Evolutionary conservation across 306 rosid genomes (phyloP).

Genomic region (Dalbergia cultrata): DNA sequence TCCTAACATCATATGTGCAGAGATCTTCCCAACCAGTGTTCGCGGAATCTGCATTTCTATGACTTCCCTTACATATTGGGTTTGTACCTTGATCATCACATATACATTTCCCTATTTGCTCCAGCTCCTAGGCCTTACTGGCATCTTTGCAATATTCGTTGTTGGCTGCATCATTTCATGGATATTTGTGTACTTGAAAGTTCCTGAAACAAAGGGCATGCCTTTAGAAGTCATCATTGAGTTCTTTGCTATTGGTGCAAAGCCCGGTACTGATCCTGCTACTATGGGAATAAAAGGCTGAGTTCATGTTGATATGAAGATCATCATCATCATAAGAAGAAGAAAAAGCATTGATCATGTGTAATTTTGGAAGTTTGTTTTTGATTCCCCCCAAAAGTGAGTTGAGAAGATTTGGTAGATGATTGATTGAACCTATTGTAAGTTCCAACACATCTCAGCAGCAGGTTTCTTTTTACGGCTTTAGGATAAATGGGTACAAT

Average conservation of each 20-base stretch:
- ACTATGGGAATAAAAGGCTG: conserved; percentile 49
- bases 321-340: conserved; percentile 10
- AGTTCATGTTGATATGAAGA: background rate
- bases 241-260: conserved; percentile 71
- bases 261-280: conserved; percentile 60
- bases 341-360: conserved; percentile 18
- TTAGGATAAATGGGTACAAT: conserved; percentile 20
- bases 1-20: conserved; percentile 75
- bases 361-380: conserved; percentile 19
- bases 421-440: conserved; percentile 37
- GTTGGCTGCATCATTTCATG: conserved; percentile 65
- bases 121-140: conserved; percentile 61
- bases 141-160: conserved; percentile 65
- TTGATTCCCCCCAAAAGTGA: conserved; percentile 11
- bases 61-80: conserved; percentile 73
- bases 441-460: conserved; percentile 13
- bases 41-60: conserved; percentile 77
- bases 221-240: conserved; percentile 81
- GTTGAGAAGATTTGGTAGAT: conserved; percentile 40
- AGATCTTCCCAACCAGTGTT: conserved; percentile 73
- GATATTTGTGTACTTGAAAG: conserved; percentile 74
- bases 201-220: conserved; percentile 87
- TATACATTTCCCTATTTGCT: conserved; percentile 63
- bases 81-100: conserved; percentile 64
- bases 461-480: conserved; percentile 13